Conservation (phyloP, 176 grass and related monocot species). For the Calamus simplicifolius region DNA sequence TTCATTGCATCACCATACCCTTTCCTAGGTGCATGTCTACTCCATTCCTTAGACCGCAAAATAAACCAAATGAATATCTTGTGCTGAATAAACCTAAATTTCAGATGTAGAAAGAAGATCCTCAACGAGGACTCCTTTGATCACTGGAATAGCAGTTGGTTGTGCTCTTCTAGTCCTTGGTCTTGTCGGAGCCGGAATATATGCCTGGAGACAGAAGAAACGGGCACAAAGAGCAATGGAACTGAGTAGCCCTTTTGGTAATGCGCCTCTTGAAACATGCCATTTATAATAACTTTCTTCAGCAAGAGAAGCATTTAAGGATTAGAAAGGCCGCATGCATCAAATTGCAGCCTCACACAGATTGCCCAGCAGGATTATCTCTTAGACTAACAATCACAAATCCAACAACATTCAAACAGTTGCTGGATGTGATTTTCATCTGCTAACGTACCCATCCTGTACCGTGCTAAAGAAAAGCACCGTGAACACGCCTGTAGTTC, state of each 20-base stretch:
- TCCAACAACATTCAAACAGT: too few relatives aligned
- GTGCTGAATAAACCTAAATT: constrained; percentile 4
- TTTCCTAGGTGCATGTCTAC: constrained; percentile 60
- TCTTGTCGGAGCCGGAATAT: constrained; percentile 43
- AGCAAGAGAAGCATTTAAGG: too few relatives aligned
- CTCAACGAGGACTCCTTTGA: constrained; percentile 42
- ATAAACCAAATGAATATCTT: not conserved
- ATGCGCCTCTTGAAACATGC: not conserved
- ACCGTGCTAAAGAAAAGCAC: too few relatives aligned
- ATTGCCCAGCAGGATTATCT: too few relatives aligned
- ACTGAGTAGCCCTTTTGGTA: constrained; percentile 79
- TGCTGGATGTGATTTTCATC: too few relatives aligned
- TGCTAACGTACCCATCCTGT: too few relatives aligned
- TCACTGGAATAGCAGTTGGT: constrained; percentile 72
- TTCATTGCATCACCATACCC: constrained; percentile 65
- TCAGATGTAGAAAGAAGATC: constrained; percentile 26
- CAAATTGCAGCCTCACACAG: too few relatives aligned
- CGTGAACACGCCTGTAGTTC: too few relatives aligned
- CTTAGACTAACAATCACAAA: too few relatives aligned
- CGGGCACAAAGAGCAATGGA: constrained; percentile 61
- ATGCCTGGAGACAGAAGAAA: constrained; percentile 55
- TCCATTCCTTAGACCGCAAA: not conserved
- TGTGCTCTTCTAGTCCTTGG: constrained; percentile 57
- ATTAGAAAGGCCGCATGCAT: too few relatives aligned
- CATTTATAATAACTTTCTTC: too few relatives aligned